Base-by-base conservation (phyloP, 352 stramenopile species). In the Globisporangium cederbergense region DNA sequence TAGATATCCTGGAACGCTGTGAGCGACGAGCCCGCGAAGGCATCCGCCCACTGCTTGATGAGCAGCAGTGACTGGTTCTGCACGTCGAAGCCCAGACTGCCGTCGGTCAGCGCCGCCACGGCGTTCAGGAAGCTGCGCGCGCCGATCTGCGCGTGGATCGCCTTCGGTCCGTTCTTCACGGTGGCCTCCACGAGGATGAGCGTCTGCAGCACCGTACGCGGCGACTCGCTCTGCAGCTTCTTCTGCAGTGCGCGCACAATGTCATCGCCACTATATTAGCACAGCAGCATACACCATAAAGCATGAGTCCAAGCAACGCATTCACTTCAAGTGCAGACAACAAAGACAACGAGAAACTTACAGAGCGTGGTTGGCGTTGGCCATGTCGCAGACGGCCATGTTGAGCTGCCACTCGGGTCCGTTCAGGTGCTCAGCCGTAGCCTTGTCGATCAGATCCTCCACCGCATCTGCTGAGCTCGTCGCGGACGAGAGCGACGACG, bases 11-110 rank as follows among this genome's bases (percentile, higher is more conserved):
- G 81, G 58, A 95, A 93, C 2, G 77, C 71, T 16, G 75, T 71
- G 13, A 89, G 63, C 22, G 71, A 64, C 58, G 73, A 76, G 25
- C 70, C 70, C 4, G 76, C 55, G 61, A 91, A 95, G 13, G 82
- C 83, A 40, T 87, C 83, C 0, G 83, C 83, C 87, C 87, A 95
- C 52, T 95, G 85, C 62, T 86, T 86, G 68, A 95, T 92, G 63
- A 95, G 65, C 59, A 86, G 62, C 38, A 91, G 65, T 43, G 87
- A 74, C 62, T 90, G 81, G 58, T 87, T 81, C 71, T 91, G 85
- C 51, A 91, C 87, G 58, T 93, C 84, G 60, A 86, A 79, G 49
- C 82, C 82, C 58, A 86, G 68, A 46, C 68, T 81, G 38, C 82
- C 83, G 60, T 93, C 83, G 7, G 77, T 81, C 6, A 95, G 71